Evolutionary conservation across 805 yeast species (phyloP).

Genomic region (Jamesozyma gamospora): DNA sequence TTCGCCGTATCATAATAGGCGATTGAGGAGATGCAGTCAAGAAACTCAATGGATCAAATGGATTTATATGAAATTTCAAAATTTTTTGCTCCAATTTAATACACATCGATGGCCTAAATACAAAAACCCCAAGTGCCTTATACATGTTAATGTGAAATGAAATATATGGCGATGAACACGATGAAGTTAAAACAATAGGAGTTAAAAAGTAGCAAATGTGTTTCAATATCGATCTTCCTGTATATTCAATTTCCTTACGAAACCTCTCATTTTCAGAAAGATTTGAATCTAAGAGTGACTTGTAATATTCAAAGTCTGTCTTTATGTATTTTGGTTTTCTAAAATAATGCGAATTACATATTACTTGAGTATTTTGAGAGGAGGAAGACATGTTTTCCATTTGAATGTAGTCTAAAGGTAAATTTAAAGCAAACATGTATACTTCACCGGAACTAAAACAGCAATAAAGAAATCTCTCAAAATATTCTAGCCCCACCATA

Average conservation of each 20-base stretch:
- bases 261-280: conserved; percentile 3
- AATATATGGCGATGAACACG: conserved; percentile 6
- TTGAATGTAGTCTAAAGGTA: conserved; percentile 20
- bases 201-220: conserved; percentile 18
- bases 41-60: conserved; percentile 29
- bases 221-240: conserved; percentile 9
- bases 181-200: conserved; percentile 11
- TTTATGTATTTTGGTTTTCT: neutral
- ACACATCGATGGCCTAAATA: conserved; percentile 16
- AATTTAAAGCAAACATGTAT: conserved; percentile 18
- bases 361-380: neutral
- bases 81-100: conserved; percentile 13
- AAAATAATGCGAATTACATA: neutral
- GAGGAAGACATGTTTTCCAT: conserved; percentile 4
- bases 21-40: conserved; percentile 78
- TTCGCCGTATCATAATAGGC: conserved; percentile 76
- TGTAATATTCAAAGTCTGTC: neutral
- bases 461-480: conserved; percentile 20
- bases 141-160: conserved; percentile 1
- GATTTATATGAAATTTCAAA: conserved; percentile 19
- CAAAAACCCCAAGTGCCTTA: conserved; percentile 1
- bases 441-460: conserved; percentile 18
- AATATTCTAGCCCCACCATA: conserved; percentile 19
- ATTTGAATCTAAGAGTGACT: neutral
- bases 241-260: conserved; percentile 4